phyloP scores from a whole-genome alignment of 805 yeast genomes.

The Nakazawaea peltata region DNA sequence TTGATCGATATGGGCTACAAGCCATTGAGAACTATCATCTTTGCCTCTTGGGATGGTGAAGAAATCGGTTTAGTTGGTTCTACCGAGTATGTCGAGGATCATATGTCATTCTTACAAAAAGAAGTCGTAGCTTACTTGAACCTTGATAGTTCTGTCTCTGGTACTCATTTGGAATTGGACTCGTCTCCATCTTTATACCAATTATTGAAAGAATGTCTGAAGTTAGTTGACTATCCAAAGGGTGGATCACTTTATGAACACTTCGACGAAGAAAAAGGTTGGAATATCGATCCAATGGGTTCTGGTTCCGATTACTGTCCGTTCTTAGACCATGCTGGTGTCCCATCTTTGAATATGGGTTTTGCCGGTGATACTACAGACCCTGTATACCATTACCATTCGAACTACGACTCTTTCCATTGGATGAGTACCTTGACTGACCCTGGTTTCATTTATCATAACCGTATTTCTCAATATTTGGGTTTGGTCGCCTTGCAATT shows the following conservation, averaged over 20 bases:
- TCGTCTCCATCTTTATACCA: slow-evolving; percentile 54
- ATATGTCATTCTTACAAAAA: slow-evolving; percentile 33
- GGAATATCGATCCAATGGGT: slow-evolving; percentile 42
- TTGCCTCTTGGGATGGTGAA: slow-evolving; percentile 81
- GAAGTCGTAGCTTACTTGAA: slow-evolving; percentile 62
- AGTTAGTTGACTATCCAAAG: slow-evolving; percentile 36
- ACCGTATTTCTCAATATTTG: slow-evolving; percentile 43
- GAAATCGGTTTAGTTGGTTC: slow-evolving; percentile 69
- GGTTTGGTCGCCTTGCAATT: slow-evolving; percentile 43
- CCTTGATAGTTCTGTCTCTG: slow-evolving; percentile 58
- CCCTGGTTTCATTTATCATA: slow-evolving; percentile 53
- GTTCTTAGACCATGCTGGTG: slow-evolving; percentile 51
- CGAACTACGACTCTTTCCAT: slow-evolving; percentile 62
- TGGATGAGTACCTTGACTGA: slow-evolving; percentile 66
- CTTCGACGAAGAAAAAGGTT: slow-evolving; percentile 21
- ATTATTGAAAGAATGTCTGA: slow-evolving; percentile 35
- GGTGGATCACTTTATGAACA: slow-evolving; percentile 28
- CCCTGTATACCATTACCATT: slow-evolving; percentile 68
- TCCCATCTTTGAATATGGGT: slow-evolving; percentile 52
- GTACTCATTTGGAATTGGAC: slow-evolving; percentile 42
- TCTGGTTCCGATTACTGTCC: slow-evolving; percentile 68
- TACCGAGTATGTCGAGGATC: slow-evolving; percentile 68
- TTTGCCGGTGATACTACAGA: slow-evolving; percentile 37
- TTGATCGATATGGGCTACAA: slow-evolving; percentile 54
- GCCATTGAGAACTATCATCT: slow-evolving; percentile 60